These are phyloP conservation scores for Geosmithia flava DNA, from an alignment of 2,329 filamentous ascomycete species.

Conservation along the genomic window DNA sequence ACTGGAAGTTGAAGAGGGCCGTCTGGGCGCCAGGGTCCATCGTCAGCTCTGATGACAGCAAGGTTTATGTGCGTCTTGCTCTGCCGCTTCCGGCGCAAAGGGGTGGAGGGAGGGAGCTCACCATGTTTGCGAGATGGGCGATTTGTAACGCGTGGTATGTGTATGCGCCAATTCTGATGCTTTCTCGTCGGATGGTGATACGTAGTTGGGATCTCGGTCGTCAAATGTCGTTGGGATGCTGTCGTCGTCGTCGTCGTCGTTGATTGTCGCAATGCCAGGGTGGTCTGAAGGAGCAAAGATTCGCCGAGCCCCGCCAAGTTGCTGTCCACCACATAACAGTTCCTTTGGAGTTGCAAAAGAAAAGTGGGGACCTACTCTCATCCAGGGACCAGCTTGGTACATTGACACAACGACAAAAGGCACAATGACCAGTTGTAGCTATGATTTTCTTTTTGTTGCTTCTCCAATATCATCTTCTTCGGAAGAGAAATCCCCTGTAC, in stretches of 20 bases:
- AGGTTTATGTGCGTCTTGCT: no score
- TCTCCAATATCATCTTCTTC: no score
- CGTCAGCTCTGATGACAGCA: neutral
- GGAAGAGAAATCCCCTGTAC: no score
- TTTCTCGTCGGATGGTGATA: no score
- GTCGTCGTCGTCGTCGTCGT: neutral
- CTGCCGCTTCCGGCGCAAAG: neutral
- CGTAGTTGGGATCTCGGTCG: no score
- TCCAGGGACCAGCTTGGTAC: no score
- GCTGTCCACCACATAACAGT: no score
- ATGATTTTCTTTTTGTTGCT: no score
- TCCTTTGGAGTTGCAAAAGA: no score
- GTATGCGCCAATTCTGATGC: no score
- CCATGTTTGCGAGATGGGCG: neutral
- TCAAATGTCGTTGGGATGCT: neutral
- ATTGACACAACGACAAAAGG: no score
- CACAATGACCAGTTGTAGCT: no score
- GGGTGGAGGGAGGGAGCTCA: neutral
- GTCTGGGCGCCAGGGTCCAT: slow-evolving; percentile 41
- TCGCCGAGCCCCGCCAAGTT: slow-evolving; percentile 14
- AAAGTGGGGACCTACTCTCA: neutral
- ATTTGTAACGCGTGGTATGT: neutral
- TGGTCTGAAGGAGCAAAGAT: slow-evolving; percentile 23
- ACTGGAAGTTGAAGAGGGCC: slow-evolving; percentile 98
- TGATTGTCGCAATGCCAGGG: slow-evolving; percentile 6